These are phyloP conservation scores for Barnettozyma sucrosica DNA, from an alignment of 805 yeast species.

Conservation along the genomic window DNA sequence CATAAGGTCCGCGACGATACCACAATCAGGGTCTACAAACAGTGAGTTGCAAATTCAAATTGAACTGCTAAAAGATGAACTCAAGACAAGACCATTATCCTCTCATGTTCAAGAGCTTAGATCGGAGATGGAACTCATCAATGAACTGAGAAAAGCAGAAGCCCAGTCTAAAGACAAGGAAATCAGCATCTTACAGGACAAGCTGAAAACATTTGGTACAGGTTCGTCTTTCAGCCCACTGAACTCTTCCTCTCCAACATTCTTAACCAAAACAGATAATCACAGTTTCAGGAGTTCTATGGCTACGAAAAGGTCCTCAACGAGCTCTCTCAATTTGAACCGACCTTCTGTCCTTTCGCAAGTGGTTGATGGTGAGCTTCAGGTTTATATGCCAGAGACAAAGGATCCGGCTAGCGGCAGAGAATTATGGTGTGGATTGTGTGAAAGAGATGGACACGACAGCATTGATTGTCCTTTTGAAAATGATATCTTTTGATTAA, in stretches of 20 bases:
- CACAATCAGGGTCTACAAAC: slow-evolving; percentile 12
- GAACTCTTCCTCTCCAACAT: background rate
- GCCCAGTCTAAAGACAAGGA: slow-evolving; percentile 25
- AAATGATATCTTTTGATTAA: slow-evolving; percentile 21
- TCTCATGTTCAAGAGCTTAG: slow-evolving; percentile 40
- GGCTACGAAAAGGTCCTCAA: background rate
- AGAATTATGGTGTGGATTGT: slow-evolving; percentile 82
- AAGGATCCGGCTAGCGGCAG: slow-evolving; percentile 72
- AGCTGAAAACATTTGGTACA: slow-evolving; percentile 3
- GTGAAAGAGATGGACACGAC: slow-evolving; percentile 87
- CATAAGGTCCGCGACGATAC: slow-evolving; percentile 9
- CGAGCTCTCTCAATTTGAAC: slow-evolving; percentile 3
- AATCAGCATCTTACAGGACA: slow-evolving; percentile 18
- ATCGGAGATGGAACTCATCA: slow-evolving; percentile 38
- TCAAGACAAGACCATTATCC: slow-evolving; percentile 34
- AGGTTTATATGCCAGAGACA: slow-evolving; percentile 44
- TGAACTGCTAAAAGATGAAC: slow-evolving; percentile 17
- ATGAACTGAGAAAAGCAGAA: slow-evolving; percentile 29
- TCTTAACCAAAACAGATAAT: background rate
- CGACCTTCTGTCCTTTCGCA: slow-evolving; percentile 26
- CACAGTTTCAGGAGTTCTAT: background rate
- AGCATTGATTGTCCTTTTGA: slow-evolving; percentile 84
- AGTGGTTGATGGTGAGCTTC: slow-evolving; percentile 33
- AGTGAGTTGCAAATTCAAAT: slow-evolving; percentile 25
- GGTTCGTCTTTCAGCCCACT: background rate